Evolutionary conservation across 2,329 filamentous ascomycete species (phyloP).

Genomic region (Exophiala sp.): DNA sequence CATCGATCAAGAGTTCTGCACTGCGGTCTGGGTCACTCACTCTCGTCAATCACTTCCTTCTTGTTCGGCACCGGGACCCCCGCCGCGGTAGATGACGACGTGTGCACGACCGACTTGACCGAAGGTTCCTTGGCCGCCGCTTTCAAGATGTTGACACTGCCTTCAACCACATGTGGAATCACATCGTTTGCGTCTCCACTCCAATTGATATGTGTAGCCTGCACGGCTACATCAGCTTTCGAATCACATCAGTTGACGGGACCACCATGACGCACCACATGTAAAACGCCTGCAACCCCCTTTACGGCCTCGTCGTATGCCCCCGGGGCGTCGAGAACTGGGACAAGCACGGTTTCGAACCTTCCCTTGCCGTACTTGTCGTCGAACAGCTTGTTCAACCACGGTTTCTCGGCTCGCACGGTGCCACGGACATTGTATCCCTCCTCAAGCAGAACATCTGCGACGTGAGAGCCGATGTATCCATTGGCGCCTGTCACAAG

Average conservation of each 20-base stretch:
- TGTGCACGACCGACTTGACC: slow-evolving; percentile 31
- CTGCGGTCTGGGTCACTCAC: background rate
- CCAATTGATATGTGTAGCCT: slow-evolving; percentile 32
- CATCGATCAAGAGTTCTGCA: background rate
- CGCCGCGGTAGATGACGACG: slow-evolving; percentile 17
- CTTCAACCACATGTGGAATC: slow-evolving; percentile 30
- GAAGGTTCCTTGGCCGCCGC: slow-evolving; percentile 13
- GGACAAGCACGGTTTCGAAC: slow-evolving; percentile 36
- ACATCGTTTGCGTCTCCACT: slow-evolving; percentile 36
- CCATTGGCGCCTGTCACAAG: slow-evolving; percentile 41
- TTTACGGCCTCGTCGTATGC: slow-evolving; percentile 31
- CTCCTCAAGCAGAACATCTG: slow-evolving; percentile 36
- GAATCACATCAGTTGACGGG: background rate
- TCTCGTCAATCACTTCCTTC: slow-evolving; percentile 1
- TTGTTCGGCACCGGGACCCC: slow-evolving; percentile 40
- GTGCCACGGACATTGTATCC: slow-evolving; percentile 48
- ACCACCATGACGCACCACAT: slow-evolving; percentile 25
- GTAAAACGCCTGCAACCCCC: slow-evolving; percentile 36
- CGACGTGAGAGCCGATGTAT: slow-evolving; percentile 37
- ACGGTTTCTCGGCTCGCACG: slow-evolving; percentile 36
- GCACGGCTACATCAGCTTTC: background rate
- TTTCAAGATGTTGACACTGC: background rate
- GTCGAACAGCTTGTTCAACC: slow-evolving; percentile 29
- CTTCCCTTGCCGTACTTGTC: slow-evolving; percentile 34
- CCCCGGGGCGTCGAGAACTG: slow-evolving; percentile 31